Evolutionary conservation across 2,329 filamentous ascomycete genomes (phyloP).

Genomic region (Dothistroma pini): DNA sequence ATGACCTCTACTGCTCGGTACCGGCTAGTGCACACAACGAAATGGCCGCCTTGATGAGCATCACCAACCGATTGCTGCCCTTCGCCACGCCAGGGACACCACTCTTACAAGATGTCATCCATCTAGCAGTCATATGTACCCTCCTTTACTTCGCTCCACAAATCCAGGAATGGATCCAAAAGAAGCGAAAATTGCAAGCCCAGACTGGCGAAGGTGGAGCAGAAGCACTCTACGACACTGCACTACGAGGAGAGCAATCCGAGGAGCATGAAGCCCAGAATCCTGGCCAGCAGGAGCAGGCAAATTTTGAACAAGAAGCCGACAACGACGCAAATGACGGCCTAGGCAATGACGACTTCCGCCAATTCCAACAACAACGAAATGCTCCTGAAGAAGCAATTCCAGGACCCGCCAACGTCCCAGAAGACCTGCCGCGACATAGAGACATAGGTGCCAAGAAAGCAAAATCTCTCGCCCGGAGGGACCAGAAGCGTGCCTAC

Average conservation of each 20-base stretch:
- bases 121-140: slow-evolving; percentile 43
- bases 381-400: slow-evolving; percentile 8
- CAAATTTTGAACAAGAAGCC: slow-evolving; percentile 3
- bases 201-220: neutral
- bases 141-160: slow-evolving; percentile 48
- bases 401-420: slow-evolving; percentile 36
- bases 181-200: neutral
- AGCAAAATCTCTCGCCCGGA: slow-evolving; percentile 46
- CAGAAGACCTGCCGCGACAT: slow-evolving; percentile 13
- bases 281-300: neutral
- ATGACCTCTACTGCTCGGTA: neutral
- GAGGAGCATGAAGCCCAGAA: neutral
- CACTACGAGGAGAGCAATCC: slow-evolving; percentile 1
- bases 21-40: neutral
- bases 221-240: slow-evolving; percentile 2
- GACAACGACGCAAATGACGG: neutral
- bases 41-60: slow-evolving; percentile 27
- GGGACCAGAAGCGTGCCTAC: slow-evolving; percentile 44
- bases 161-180: slow-evolving; percentile 39
- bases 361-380: slow-evolving; percentile 7
- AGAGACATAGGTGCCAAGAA: slow-evolving; percentile 47
- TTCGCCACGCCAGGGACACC: slow-evolving; percentile 48
- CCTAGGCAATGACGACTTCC: slow-evolving; percentile 3
- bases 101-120: slow-evolving; percentile 45
- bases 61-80: slow-evolving; percentile 44